Percentiles rank a stretch among this genome's conserved stretches.
These are phyloP conservation scores for Passalora sequoiae DNA, from an alignment of 2,329 filamentous ascomycete genomes.

Conservation along the genomic window DNA sequence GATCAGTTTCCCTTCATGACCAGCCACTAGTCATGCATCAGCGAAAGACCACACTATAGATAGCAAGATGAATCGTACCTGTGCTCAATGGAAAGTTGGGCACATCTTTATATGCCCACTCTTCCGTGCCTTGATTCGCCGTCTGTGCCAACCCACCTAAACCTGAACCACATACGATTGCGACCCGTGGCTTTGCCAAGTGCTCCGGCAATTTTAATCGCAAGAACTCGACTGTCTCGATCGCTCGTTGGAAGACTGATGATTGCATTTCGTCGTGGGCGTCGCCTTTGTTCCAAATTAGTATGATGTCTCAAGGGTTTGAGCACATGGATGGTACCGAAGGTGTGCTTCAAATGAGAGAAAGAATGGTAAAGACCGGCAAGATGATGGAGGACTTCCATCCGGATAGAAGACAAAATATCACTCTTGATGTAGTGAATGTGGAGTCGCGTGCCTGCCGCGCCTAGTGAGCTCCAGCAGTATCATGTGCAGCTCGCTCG, in stretches of 20 bases:
- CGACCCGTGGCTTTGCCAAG: constrained; percentile 50
- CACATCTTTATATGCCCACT: constrained; percentile 55
- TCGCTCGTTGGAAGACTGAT: constrained; percentile 38
- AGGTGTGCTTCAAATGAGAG: constrained; percentile 29
- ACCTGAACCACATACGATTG: constrained; percentile 61
- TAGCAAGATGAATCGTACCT: no score
- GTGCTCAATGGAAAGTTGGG: constrained; percentile 58
- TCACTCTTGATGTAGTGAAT: no score
- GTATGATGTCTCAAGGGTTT: no score
- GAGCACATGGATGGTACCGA: no score
- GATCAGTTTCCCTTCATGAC: constrained; percentile 61
- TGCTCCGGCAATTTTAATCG: constrained; percentile 47
- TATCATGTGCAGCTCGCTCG: no score
- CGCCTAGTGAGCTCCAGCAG: no score
- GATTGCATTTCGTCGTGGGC: constrained; percentile 33
- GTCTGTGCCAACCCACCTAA: constrained; percentile 57
- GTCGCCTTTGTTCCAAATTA: no score
- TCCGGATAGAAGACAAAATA: no score
- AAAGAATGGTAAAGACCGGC: constrained; percentile 31
- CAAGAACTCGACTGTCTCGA: constrained; percentile 49
- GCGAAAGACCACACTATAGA: no score
- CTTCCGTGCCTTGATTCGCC: constrained; percentile 45
- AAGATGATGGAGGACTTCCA: constrained; percentile 30
- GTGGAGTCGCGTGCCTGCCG: no score
- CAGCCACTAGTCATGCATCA: no score